These are phyloP conservation scores for Phytophthora agathidicida DNA, from an alignment of 352 stramenopile genomes.

Conservation along the genomic window DNA sequence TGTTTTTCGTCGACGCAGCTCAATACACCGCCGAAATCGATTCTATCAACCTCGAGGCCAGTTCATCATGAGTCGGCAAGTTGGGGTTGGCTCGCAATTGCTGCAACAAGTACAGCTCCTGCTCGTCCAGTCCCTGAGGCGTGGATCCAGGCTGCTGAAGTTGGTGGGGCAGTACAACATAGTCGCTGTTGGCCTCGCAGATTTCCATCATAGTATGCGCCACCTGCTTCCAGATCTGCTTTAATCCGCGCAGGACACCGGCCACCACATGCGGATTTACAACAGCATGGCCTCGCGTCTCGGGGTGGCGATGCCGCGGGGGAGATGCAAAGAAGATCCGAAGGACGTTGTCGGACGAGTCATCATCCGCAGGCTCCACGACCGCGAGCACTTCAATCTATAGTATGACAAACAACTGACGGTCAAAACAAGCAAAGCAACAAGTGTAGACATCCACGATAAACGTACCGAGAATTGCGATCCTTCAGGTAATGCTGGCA, in stretches of 20 bases:
- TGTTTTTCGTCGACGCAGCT: neutral
- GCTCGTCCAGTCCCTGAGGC: conserved; percentile 20
- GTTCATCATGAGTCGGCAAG: conserved; percentile 65
- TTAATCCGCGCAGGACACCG: conserved; percentile 52
- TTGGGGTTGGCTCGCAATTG: conserved; percentile 47
- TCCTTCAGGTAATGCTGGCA: conserved; percentile 51
- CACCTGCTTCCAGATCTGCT: conserved; percentile 63
- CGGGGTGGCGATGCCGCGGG: conserved; percentile 20
- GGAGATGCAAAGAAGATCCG: conserved; percentile 52
- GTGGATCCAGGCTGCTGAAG: conserved; percentile 9
- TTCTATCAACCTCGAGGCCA: conserved; percentile 59
- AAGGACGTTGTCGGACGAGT: conserved; percentile 34
- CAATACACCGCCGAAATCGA: conserved; percentile 51
- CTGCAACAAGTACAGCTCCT: conserved; percentile 33
- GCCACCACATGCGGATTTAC: conserved; percentile 52
- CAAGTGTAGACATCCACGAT: neutral
- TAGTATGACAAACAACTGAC: neutral
- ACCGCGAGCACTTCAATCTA: conserved; percentile 53
- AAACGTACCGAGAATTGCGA: conserved; percentile 62
- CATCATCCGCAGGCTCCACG: conserved; percentile 44
- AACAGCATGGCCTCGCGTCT: conserved; percentile 26
- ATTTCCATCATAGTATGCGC: conserved; percentile 50
- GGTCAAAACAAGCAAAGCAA: neutral
- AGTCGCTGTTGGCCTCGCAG: conserved; percentile 27
- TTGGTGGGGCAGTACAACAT: conserved; percentile 22